Percentiles rank a stretch among this genome's conserved stretches.
Conservation (phyloP, 257 asterid species). For the Penstemon eatonii region DNA sequence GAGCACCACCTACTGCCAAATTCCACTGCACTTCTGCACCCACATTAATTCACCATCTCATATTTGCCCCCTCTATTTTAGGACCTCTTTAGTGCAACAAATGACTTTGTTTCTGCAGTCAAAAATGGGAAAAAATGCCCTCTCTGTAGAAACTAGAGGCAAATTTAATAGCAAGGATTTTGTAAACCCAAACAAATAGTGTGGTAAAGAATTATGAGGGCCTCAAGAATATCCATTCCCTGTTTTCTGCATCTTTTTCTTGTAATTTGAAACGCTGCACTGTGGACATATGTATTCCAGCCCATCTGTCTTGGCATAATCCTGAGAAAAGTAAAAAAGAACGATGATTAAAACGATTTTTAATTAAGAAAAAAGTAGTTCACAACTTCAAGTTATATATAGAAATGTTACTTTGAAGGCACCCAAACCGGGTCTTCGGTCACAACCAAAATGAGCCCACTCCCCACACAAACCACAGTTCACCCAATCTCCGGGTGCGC, state of each 20-base stretch:
- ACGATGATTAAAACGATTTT: neutral
- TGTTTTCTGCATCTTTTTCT: constrained; percentile 75
- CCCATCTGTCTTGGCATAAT: constrained; percentile 98
- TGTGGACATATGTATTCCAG: constrained; percentile 98
- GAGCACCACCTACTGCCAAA: constrained; percentile 35
- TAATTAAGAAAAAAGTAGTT: neutral
- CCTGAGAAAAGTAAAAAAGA: constrained; percentile 48
- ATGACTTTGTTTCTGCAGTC: constrained; percentile 16
- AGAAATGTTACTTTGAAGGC: constrained; percentile 74
- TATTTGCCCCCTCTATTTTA: constrained; percentile 21
- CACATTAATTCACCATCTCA: constrained; percentile 17
- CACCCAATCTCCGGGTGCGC: constrained; percentile 99
- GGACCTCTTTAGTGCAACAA: constrained; percentile 20
- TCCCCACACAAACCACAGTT: constrained; percentile 98
- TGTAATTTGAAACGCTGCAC: constrained; percentile 78
- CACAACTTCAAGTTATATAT: constrained; percentile 11
- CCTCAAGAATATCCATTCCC: constrained; percentile 70
- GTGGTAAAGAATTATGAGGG: constrained; percentile 21
- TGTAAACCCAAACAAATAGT: constrained; percentile 22
- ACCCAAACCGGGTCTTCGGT: constrained; percentile 92
- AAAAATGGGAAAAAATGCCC: neutral
- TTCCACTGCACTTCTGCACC: constrained; percentile 29
- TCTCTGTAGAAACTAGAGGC: constrained; percentile 17
- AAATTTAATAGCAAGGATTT: constrained; percentile 12
- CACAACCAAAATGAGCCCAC: constrained; percentile 99